Evolutionary conservation across 768 basidiomycete genomes (phyloP).

Genomic region (Xerocomellus intermedius): DNA sequence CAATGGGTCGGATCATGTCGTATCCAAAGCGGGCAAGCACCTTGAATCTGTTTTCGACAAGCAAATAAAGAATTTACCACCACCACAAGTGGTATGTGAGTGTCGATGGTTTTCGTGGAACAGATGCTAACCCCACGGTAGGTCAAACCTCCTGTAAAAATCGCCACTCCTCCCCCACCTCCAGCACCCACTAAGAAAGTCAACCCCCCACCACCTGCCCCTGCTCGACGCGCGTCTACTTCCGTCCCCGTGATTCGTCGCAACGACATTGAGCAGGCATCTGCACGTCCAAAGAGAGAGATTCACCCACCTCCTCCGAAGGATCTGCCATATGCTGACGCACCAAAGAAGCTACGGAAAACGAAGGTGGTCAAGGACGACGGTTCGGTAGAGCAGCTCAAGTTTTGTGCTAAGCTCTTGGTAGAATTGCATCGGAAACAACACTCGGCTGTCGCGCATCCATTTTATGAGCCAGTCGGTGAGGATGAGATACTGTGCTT

Average conservation of each 20-base stretch:
- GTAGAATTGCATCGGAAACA: conserved; percentile 77
- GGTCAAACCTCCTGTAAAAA: conserved; percentile 47
- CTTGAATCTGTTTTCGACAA: conserved; percentile 87
- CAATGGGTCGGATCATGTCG: conserved; percentile 87
- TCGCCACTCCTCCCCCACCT: conserved; percentile 39
- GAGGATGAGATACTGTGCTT: conserved; percentile 35
- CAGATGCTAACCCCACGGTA: conserved; percentile 22
- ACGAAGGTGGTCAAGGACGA: conserved; percentile 60
- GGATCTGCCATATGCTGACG: conserved; percentile 81
- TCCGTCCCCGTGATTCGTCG: conserved; percentile 83
- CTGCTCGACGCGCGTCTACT: conserved; percentile 70
- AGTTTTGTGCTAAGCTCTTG: conserved; percentile 76
- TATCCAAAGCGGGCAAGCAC: conserved; percentile 77
- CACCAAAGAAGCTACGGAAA: conserved; percentile 66
- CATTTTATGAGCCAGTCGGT: conserved; percentile 96
- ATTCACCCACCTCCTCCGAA: conserved; percentile 95
- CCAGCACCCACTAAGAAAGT: conserved; percentile 33
- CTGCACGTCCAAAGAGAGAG: conserved; percentile 92
- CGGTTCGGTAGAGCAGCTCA: conserved; percentile 77
- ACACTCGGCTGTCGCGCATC: conserved; percentile 65
- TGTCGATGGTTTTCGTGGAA: conserved; percentile 15
- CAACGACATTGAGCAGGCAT: conserved; percentile 53
- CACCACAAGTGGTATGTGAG: conserved; percentile 66
- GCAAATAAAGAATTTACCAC: conserved; percentile 79
- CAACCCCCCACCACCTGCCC: conserved; percentile 36